A percentile compares a stretch with the other conserved stretches of the same genome.
phyloP scores from a whole-genome alignment of 306 rosid genomes.

The Calophaca sinica region DNA sequence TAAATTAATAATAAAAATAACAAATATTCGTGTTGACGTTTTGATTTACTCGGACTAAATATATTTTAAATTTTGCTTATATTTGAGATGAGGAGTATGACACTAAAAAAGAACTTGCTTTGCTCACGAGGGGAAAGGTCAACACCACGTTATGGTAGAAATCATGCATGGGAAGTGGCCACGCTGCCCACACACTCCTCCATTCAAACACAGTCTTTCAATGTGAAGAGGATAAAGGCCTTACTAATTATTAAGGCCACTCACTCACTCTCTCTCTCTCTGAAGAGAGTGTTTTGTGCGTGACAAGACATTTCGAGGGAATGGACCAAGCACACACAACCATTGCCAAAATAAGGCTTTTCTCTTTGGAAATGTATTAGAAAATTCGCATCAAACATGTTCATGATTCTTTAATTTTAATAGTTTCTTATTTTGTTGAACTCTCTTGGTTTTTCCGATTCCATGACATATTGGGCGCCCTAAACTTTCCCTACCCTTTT shows the following conservation, averaged over 20 bases:
- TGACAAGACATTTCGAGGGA: conserved; percentile 44
- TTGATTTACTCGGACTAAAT: no score
- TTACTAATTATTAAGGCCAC: not conserved
- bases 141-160: conserved; percentile 45
- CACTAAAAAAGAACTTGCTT: conserved; percentile 33
- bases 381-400: conserved; percentile 28
- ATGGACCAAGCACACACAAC: conserved; percentile 29
- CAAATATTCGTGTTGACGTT: not conserved
- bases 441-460: not conserved
- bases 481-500: conserved; percentile 14
- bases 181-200: conserved; percentile 47
- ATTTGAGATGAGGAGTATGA: no score
- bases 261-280: conserved; percentile 29
- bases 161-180: conserved; percentile 50
- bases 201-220: conserved; percentile 25
- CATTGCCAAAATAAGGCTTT: conserved; percentile 21
- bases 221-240: conserved; percentile 36
- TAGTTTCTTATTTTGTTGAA: not conserved
- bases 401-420: conserved; percentile 19
- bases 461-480: conserved; percentile 30
- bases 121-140: conserved; percentile 45
- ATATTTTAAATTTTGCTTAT: no score
- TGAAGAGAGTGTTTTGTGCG: not conserved
- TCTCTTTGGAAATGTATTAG: not conserved
- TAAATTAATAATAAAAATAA: conserved; percentile 5